Base-by-base conservation (phyloP, 2,329 filamentous ascomycete species). In the Annulohypoxylon truncatum region DNA sequence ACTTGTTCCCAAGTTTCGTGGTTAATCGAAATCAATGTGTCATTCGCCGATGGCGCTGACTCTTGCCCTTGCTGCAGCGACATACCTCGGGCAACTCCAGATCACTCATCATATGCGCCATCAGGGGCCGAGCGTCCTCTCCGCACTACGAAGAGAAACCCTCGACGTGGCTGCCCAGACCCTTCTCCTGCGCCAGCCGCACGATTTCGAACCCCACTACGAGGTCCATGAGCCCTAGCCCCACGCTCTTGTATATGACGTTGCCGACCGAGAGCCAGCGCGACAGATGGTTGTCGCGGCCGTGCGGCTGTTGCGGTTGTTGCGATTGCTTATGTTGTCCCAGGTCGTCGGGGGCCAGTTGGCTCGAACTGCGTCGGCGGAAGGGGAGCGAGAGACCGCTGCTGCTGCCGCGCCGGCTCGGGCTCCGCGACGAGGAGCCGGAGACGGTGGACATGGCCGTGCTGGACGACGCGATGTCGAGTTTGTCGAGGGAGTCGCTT, bases 171-270 rank as follows among this genome's bases (percentile, higher is more conserved):
- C 80, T 85, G 5, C 89, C 89, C 9, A 90, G 76, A 0, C 82
- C 80, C 76, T 83, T 88, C 54, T 83, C 79, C 42, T 80, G 80
- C 1, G 89, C 89, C 66, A 89, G 75, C 63, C 82, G 78, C 15
- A 91, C 76, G 50, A 91, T 67, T 58, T 89, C 84, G 71, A 82
- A 82, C 12, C 88, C 89, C 1, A 90, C 85, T 1, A 87, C 84
- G 20, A 91, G 76, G 71, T 91, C 89, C 88, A 91, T 90, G 53
- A 90, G 75, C 0, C 88, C 89, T 50, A 91, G 76, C 0, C 89
- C 89, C 0, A 91, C 89, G 66, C 86, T 88, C 81, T 91, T 91
- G 75, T 90, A 91, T 6, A 91, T 84, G 18, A 91, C 88, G 63
- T 89, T 91, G 0, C 89, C 89, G 2, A 82, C 81, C 61, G 84